Evolutionary conservation across 2,329 filamentous ascomycete species (phyloP).

Genomic region (Daldinia sp.): DNA sequence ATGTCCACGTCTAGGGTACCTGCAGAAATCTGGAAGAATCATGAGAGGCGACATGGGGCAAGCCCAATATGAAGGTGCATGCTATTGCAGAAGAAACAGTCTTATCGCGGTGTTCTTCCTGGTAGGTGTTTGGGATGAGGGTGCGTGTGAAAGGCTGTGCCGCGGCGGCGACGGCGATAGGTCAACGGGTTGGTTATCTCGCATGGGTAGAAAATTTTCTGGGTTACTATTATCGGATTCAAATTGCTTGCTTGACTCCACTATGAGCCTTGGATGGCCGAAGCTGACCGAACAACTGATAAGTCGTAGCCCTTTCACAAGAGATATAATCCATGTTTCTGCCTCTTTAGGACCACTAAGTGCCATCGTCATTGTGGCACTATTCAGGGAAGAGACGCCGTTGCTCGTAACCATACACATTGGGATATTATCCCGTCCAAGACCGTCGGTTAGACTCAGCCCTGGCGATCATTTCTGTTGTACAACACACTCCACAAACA

Average conservation of each 20-base stretch:
- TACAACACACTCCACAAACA: conserved; percentile 32
- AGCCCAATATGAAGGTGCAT: conserved; percentile 33
- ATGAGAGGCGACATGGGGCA: conserved; percentile 33
- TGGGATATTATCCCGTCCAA: conserved; percentile 35
- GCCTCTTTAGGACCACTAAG: not conserved
- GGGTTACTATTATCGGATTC: conserved; percentile 33
- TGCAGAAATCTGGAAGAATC: conserved; percentile 46
- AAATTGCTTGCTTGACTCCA: conserved; percentile 28
- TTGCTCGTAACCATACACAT: conserved; percentile 26
- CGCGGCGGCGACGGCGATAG: conserved; percentile 34
- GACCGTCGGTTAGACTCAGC: conserved; percentile 33
- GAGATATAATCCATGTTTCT: conserved; percentile 20
- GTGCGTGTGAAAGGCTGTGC: conserved; percentile 20
- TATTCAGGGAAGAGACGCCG: conserved; percentile 11
- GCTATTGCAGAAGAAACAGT: conserved; percentile 39
- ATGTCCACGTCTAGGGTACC: conserved; percentile 45
- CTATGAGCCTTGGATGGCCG: conserved; percentile 42
- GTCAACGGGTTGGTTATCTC: conserved; percentile 29
- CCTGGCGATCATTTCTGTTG: conserved; percentile 40
- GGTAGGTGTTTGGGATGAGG: conserved; percentile 22
- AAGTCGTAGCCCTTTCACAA: conserved; percentile 9
- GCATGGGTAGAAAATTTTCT: conserved; percentile 41
- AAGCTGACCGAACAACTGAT: conserved; percentile 39
- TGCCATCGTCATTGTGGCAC: conserved; percentile 10
- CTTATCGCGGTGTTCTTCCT: conserved; percentile 31